These are phyloP conservation scores for Candida namnaoensis DNA, from an alignment of 805 yeast genomes.

Conservation along the genomic window DNA sequence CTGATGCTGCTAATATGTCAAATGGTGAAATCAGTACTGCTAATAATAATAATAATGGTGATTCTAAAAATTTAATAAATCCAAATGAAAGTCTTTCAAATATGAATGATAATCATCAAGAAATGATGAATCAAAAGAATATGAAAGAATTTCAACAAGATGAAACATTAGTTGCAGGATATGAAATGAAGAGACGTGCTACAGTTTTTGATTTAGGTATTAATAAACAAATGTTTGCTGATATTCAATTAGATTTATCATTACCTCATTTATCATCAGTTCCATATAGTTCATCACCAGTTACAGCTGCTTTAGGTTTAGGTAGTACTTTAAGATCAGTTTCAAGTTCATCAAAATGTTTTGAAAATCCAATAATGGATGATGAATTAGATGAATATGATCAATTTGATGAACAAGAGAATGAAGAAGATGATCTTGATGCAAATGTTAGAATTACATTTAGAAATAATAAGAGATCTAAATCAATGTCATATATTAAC, in stretches of 20 bases:
- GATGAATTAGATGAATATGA: constrained; percentile 42
- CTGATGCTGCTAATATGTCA: constrained; percentile 7
- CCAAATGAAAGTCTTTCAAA: neutral
- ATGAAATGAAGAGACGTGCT: constrained; percentile 33
- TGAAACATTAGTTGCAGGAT: neutral
- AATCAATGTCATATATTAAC: constrained; percentile 50
- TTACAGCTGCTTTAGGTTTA: constrained; percentile 51
- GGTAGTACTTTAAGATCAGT: constrained; percentile 9
- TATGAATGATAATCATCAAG: neutral
- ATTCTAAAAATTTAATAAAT: neutral
- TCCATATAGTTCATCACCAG: constrained; percentile 73
- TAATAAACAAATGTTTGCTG: constrained; percentile 26
- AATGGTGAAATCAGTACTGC: constrained; percentile 11
- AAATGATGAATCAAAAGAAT: neutral
- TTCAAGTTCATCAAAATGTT: neutral
- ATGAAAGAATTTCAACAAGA: neutral
- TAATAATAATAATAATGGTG: constrained; percentile 2
- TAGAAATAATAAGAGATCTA: constrained; percentile 47
- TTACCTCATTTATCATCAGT: constrained; percentile 37
- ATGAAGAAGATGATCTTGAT: constrained; percentile 27
- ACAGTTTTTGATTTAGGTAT: constrained; percentile 45
- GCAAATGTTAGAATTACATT: constrained; percentile 29
- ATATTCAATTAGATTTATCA: constrained; percentile 26
- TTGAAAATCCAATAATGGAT: constrained; percentile 17
- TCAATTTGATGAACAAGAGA: constrained; percentile 15